A percentile compares a stretch with the other conserved stretches of the same genome.
Conservation (phyloP, 805 yeast species). For the Cyberlindnera bimundalis region DNA sequence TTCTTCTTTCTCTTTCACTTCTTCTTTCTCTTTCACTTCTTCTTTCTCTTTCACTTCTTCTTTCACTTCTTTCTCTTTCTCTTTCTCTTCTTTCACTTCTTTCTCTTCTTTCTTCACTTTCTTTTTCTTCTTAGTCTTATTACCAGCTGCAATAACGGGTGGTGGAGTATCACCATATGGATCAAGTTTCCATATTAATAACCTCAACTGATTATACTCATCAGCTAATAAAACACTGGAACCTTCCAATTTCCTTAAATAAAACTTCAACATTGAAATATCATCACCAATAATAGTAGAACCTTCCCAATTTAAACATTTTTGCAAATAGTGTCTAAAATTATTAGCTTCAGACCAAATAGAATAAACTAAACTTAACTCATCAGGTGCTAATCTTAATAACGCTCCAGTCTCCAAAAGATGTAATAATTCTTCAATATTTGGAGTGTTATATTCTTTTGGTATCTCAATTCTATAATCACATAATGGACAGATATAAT, state of each 20-base stretch:
- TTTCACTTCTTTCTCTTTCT: not conserved
- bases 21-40: not conserved
- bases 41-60: too few species aligned
- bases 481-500: conserved; percentile 55
- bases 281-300: conserved; percentile 23
- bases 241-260: conserved; percentile 47
- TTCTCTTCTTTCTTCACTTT: not conserved
- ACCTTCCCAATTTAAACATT: conserved; percentile 18
- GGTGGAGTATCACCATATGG: conserved; percentile 30
- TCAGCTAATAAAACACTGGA: conserved; percentile 32
- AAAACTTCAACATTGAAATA: conserved; percentile 36
- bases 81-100: not conserved
- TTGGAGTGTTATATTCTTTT: conserved; percentile 33
- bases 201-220: conserved; percentile 33
- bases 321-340: conserved; percentile 23
- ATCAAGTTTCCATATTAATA: conserved; percentile 25
- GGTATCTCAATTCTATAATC: conserved; percentile 34
- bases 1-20: not conserved
- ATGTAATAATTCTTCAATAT: conserved; percentile 30
- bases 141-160: conserved; percentile 23
- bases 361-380: conserved; percentile 24
- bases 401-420: conserved; percentile 28
- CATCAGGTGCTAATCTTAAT: conserved; percentile 34
- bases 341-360: conserved; percentile 19
- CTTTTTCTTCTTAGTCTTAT: conserved; percentile 21